A percentile compares a stretch with the other conserved stretches of the same genome.
Evolutionary conservation across 371 early-diverging fungal species (phyloP).

Genomic region (Mortierella sp.): DNA sequence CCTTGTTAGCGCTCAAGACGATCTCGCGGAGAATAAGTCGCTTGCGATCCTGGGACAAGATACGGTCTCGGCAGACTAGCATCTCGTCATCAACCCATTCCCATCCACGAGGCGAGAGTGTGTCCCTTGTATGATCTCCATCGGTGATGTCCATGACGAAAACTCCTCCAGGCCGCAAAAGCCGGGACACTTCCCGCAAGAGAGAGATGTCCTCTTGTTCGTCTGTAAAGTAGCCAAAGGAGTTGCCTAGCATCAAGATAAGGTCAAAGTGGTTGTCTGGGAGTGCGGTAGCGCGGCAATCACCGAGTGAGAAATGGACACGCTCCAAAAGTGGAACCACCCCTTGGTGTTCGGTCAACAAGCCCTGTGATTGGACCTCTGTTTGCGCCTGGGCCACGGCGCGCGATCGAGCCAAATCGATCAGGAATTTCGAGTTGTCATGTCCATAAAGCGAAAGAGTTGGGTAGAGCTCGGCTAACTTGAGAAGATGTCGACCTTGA

Average conservation of each 20-base stretch:
- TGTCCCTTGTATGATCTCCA: constrained; percentile 63
- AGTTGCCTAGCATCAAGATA: constrained; percentile 69
- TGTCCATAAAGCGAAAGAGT: constrained; percentile 60
- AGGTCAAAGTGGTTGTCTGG: constrained; percentile 59
- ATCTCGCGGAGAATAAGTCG: constrained; percentile 67
- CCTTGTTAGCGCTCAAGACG: constrained; percentile 56
- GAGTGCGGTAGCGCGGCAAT: constrained; percentile 67
- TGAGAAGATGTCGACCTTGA: constrained; percentile 67
- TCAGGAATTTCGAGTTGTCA: constrained; percentile 67
- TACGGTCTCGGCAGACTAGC: constrained; percentile 73
- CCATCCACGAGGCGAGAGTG: constrained; percentile 66
- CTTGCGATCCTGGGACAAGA: constrained; percentile 59
- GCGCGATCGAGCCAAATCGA: constrained; percentile 60
- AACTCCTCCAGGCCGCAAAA: constrained; percentile 59
- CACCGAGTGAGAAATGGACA: constrained; percentile 67
- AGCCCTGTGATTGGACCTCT: no score
- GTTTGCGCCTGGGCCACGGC: constrained; percentile 34
- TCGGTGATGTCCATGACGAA: constrained; percentile 67
- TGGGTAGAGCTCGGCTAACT: constrained; percentile 62
- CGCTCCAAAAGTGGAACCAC: background rate
- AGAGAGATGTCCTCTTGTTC: constrained; percentile 53
- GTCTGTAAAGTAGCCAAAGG: constrained; percentile 66
- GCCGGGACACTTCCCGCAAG: constrained; percentile 58
- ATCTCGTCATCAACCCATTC: constrained; percentile 72
- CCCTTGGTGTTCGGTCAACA: no score